Percentiles rank a stretch among this genome's conserved stretches.
Evolutionary conservation across 2,329 filamentous ascomycete species (phyloP).

Genomic region (Leptosphaerulina australis): DNA sequence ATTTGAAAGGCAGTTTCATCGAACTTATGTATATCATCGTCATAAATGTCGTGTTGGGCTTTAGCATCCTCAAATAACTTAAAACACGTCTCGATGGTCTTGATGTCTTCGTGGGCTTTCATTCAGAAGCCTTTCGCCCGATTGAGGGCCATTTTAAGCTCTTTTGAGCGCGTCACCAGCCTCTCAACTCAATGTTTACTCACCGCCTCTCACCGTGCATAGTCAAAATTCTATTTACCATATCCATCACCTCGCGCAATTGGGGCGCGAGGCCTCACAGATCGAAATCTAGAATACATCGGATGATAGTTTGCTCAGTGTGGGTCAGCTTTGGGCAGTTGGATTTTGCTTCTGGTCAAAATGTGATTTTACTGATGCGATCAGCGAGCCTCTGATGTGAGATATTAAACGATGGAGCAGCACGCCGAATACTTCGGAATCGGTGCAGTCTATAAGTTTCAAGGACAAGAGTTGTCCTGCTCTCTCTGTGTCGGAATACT

Average conservation of each 20-base stretch:
- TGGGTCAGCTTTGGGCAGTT: conserved; percentile 16
- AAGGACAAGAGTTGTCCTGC: too few species aligned
- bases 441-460: not conserved
- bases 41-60: conserved; percentile 12
- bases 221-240: conserved; percentile 30
- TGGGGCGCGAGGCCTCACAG: conserved; percentile 16
- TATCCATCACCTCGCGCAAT: conserved; percentile 22
- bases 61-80: conserved; percentile 16
- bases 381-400: too few species aligned
- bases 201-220: too few species aligned
- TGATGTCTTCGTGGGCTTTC: conserved; percentile 13
- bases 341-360: not conserved
- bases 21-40: conserved; percentile 15
- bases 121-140: conserved; percentile 15
- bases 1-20: conserved; percentile 39
- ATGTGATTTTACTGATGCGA: not conserved
- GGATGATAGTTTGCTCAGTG: conserved; percentile 19
- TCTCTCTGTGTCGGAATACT: too few species aligned
- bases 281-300: conserved; percentile 26
- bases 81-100: conserved; percentile 8
- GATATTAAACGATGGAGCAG: too few species aligned
- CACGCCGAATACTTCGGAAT: not conserved
- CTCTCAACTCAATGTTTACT: too few species aligned
- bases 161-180: conserved; percentile 24
- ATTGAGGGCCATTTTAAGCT: conserved; percentile 23